A percentile compares a stretch with the other conserved stretches of the same genome.
These are phyloP conservation scores for Jacaranda copaia DNA, from an alignment of 257 asterid species.

Conservation along the genomic window DNA sequence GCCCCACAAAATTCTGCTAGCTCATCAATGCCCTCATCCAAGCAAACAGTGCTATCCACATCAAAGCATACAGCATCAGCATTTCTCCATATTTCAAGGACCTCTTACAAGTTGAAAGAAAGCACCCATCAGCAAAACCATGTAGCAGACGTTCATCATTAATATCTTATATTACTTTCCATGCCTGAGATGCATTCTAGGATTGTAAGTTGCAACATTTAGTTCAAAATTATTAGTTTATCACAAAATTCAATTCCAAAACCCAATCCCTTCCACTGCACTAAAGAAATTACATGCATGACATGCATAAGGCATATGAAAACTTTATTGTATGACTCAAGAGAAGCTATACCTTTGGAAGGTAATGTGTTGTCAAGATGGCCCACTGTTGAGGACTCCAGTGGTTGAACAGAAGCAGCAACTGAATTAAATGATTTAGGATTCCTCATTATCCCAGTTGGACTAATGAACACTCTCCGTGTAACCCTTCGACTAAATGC, in stretches of 20 bases:
- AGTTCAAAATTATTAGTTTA: background rate
- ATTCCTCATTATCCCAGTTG: conserved; percentile 46
- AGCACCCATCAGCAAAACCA: conserved; percentile 38
- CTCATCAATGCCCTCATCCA: conserved; percentile 98
- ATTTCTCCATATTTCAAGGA: conserved; percentile 74
- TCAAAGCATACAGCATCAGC: conserved; percentile 92
- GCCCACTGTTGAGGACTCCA: conserved; percentile 47
- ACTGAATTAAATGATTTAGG: conserved; percentile 51
- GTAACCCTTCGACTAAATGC: conserved; percentile 44
- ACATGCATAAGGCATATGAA: background rate
- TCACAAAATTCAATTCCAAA: conserved; percentile 10
- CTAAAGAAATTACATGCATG: background rate
- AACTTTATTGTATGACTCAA: conserved; percentile 2
- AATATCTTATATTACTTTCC: background rate
- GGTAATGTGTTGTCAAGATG: conserved; percentile 74
- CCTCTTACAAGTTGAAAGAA: conserved; percentile 60
- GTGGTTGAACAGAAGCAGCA: conserved; percentile 69
- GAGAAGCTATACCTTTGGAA: conserved; percentile 59
- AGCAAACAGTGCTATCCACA: conserved; percentile 95
- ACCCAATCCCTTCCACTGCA: background rate
- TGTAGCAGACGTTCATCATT: conserved; percentile 6
- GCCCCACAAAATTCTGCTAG: conserved; percentile 98
- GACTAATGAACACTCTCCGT: conserved; percentile 37
- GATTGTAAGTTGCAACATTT: background rate
- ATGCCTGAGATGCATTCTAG: background rate